Base-by-base conservation (phyloP, 352 stramenopile genomes). In the Globisporangium middletonii region DNA sequence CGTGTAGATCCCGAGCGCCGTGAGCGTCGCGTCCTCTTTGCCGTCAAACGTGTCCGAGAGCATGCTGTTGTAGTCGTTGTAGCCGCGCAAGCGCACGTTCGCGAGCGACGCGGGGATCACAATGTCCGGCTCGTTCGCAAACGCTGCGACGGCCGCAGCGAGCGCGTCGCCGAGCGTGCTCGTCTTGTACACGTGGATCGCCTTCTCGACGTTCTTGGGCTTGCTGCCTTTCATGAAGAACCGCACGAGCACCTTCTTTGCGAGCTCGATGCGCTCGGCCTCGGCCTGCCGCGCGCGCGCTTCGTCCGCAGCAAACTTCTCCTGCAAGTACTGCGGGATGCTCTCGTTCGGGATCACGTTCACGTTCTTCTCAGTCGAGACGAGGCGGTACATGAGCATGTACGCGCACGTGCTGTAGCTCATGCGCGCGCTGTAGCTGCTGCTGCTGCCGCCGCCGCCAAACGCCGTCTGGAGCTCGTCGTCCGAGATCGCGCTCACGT, bases 381-480 rank as follows among this genome's bases (percentile, higher is more conserved):
- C 81, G 26, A 92, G 63, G 11, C 88, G 81, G 64, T 97, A 97
- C 75, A 97, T 84, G 9, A 97, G 68, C 86, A 97, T 96, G 69
- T 97, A 97, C n/a, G 88, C 88, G 51, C 79, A 91, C 15, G 82
- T 92, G 55, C 78, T 89, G 67, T 91, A 76, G 6, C 71, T 77
- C 67, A 73, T 73, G 53, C 69, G 75, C 37, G 64, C 76, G 35
- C 68, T 79, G 64, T 89, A 89, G 46, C 63, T 76, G 55, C 53
- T 67, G 35, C 72, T 75, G 37, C 75, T 71, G 52, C 62, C 73
- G 13, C 68, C 69, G 13, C 76, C 83, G 43, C 85, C 82, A 55
- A 79, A 92, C 18, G 81, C 83, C n/a, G 79, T 89, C 58, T 87
- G 80, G 2, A 92, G 60, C 37, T 92, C 85, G 11, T 69, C 68